Percentiles rank a stretch among this genome's conserved stretches.
phyloP scores from a whole-genome alignment of 2,329 filamentous ascomycete genomes.

The Fusarium lyarnte region DNA sequence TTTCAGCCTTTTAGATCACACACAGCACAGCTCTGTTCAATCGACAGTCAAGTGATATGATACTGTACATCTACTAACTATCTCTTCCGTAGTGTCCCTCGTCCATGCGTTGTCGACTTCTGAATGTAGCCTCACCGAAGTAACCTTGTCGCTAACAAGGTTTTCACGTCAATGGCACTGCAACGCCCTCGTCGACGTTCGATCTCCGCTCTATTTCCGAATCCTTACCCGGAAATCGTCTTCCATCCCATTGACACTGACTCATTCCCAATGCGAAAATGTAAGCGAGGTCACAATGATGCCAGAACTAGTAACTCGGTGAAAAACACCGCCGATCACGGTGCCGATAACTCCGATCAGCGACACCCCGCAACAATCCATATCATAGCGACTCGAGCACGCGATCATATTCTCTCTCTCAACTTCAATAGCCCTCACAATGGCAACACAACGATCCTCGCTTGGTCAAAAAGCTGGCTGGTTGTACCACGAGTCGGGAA shows the following conservation, averaged over 20 bases:
- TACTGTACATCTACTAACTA: neutral
- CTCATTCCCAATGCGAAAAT: neutral
- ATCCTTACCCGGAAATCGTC: neutral
- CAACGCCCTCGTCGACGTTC: neutral
- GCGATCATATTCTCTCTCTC: neutral
- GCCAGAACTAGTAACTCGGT: slow-evolving; percentile 19
- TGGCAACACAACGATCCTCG: slow-evolving; percentile 18
- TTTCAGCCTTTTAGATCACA: neutral
- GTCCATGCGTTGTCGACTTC: neutral
- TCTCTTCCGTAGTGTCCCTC: too few species aligned
- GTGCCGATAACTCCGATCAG: slow-evolving; percentile 28
- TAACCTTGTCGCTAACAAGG: neutral
- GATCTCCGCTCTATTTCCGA: slow-evolving; percentile 3
- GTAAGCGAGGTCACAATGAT: slow-evolving; percentile 1
- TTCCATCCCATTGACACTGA: neutral
- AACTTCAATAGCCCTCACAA: neutral
- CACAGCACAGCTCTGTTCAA: too few species aligned
- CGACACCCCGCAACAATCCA: slow-evolving; percentile 20
- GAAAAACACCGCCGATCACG: slow-evolving; percentile 21
- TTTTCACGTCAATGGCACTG: neutral
- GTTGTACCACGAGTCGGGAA: slow-evolving; percentile 58
- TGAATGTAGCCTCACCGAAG: neutral
- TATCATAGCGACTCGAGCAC: neutral
- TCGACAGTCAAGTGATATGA: neutral
- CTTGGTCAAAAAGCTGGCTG: slow-evolving; percentile 32